These are phyloP conservation scores for Tuber indicum DNA, from an alignment of 495 filamentous ascomycete species.

Conservation along the genomic window DNA sequence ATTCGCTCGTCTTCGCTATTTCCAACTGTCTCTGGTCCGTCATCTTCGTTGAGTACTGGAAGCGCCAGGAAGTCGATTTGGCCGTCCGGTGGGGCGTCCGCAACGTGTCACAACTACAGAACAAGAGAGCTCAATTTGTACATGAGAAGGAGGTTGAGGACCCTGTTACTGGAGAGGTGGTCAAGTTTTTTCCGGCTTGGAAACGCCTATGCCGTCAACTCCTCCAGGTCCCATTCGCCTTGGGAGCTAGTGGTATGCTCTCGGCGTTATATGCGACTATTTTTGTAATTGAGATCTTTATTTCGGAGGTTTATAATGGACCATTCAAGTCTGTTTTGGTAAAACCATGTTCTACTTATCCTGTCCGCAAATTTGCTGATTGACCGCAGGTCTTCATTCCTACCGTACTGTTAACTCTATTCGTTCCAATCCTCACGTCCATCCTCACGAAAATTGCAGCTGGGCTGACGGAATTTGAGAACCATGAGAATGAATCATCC, in stretches of 20 bases:
- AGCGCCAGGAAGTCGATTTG: conserved; percentile 84
- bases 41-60: conserved; percentile 94
- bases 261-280: conserved; percentile 78
- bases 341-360: conserved; percentile 35
- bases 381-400: conserved; percentile 68
- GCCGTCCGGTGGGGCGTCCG: conserved; percentile 88
- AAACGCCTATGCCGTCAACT: conserved; percentile 74
- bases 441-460: conserved; percentile 72
- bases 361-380: conserved; percentile 41
- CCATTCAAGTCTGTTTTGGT: conserved; percentile 82
- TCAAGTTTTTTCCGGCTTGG: conserved; percentile 67
- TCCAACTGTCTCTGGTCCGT: conserved; percentile 82
- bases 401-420: conserved; percentile 72
- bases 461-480: conserved; percentile 76
- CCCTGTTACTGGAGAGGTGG: conserved; percentile 74
- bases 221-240: conserved; percentile 81
- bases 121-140: conserved; percentile 66
- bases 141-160: conserved; percentile 70
- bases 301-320: conserved; percentile 87
- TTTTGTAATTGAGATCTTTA: conserved; percentile 93
- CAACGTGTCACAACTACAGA: conserved; percentile 74
- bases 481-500: conserved; percentile 62
- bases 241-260: conserved; percentile 60
- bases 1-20: conserved; percentile 74
- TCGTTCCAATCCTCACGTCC: conserved; percentile 70